Base-by-base conservation (phyloP, 805 yeast genomes). In the Saccharomycopsis amapae region DNA sequence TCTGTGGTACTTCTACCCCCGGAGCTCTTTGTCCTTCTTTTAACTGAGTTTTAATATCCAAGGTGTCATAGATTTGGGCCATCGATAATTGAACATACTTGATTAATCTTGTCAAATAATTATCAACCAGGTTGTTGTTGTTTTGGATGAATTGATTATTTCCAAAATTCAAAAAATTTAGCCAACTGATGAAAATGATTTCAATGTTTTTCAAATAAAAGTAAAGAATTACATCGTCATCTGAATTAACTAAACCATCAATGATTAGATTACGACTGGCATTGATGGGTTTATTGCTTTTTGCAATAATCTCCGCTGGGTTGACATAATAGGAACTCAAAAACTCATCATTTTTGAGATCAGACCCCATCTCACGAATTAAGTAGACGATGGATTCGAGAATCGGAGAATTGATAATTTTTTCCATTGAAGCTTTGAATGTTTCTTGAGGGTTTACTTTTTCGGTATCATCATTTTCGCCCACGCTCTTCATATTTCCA, bases 331-430 rank as follows among this genome's bases (percentile, higher is more conserved):
- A 5, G 13, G 38, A 33, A 17, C 24, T 22, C 34, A 44, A 44
- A 44, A 39, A 41, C n/a, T 37, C 42, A 23, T 50, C 53, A 22
- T 44, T 31, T 23, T 47, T 43, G 24, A 50, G 39, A 31, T 44
- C 38, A 10, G 43, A 32, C 3, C 50, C 49, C 54, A 48, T 51
- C 40, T 51, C 52, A 12, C 45, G 32, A n/a, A 51, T 45, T 20
- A 51, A 40, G 40, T 55, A 57, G 12, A 56, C 42, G 7, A 56
- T 52, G 5, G 59, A 51, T 38, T 57, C 58, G 5, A 56, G 20
- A n/a, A 57, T 56, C 19, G 54, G 54, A 2, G 51, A 46, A 25
- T 24, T 39, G 22, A 49, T 40, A 15, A 46, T 38, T 20, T 34
- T 34, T 7, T 39, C 38, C 39, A 23, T 36, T 17, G 30, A 26